Base-by-base conservation (phyloP, 225 moss, liverwort and hornwort species). In the Rhytidiadelphus loreus region DNA sequence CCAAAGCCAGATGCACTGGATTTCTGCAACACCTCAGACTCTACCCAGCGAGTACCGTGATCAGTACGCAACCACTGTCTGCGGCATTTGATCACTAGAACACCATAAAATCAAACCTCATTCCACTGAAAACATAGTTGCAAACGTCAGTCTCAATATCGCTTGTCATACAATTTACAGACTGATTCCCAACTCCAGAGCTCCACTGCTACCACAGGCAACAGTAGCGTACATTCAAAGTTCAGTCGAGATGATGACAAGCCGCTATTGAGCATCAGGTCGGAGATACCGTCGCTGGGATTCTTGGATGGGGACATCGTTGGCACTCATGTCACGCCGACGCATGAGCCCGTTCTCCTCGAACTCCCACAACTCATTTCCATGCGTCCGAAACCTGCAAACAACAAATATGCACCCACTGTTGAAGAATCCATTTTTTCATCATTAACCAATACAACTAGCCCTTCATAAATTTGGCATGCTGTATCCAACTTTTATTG, bases 361-460 rank as follows among this genome's bases (percentile, higher is more conserved):
- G 58, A 92, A 98, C 86, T 97, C 98, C 97, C 98, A 98, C 72
- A 95, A 90, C 92, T 98, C 98, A 71, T 97, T 97, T 21, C 97
- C 97, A 30, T 98, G 97, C 21, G 98, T 97, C 28, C 97, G 93
- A 65, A 92, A 98, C 93, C 94, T 94, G 88, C 88, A 88, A 56
- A 41, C 44, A 57, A 85, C 72, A 69, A 69, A 83, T 12, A 22
- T 8, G 37, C 82, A 64, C 50, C 37, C 17, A 65, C 12, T 17
- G 52, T n/a, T 83, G 8, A 65, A 52, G 37, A 65, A 20, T 33
- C 11, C 44, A 48, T 16, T 46, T 22, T 30, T 78, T 58, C 58
- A 33, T 63, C 15, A 82, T 35, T 25, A 63, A 24, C 7, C 7
- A 63, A 37, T 22, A 24, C 24, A 63, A 35, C 63, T 23, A 48